Evolutionary conservation across 2,329 filamentous ascomycete genomes (phyloP), one percentile per base, ranked within the genome.

Genomic region (Hypoxylon rubiginosum): DNA sequence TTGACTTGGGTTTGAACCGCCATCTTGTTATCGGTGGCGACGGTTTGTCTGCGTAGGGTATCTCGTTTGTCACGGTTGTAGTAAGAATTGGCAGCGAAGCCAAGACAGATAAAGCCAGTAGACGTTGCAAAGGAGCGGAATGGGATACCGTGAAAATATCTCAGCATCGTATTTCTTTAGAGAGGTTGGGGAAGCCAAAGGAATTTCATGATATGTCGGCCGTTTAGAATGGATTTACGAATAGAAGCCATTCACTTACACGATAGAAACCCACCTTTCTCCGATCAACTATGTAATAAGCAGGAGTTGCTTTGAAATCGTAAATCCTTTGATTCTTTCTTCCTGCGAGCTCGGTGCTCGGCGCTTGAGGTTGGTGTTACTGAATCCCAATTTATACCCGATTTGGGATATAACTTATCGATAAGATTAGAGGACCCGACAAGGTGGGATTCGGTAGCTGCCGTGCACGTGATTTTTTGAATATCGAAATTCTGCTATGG

Each of bases 271-370:
- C 67, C 64, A 67, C 66, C 56, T 65, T 61, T 52, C 57, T 58
- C 50, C 52, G 58, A 70, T 67, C 67, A 50, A 58, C 67, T 55
- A 65, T 56, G 64, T 60, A 63, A 61, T 72, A 64, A 73, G 71
- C 67, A 68, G 70, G 67, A 68, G 66, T 64, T 79, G 78, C 77
- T 79, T 79, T 79, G 77, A 79, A 79, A 79, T 79, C 78, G 71
- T 58, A 59, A 62, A n/a, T n/a, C n/a, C n/a, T n/a, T n/a, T n/a
- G n/a, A n/a, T n/a, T n/a, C n/a, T n/a, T 52, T 65, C 32, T 4
- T 41, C 57, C 56, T 54, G 53, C 39, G 66, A 49, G 46, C 48
- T 69, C 68, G 68, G 70, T 46, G 59, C 39, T 69, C 64, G 66
- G 68, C 34, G 58, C 45, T 66, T 58, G 51, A 32, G 15, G 50